A percentile compares a stretch with the other conserved stretches of the same genome.
Evolutionary conservation across 2,329 filamentous ascomycete species (phyloP).

Genomic region (Beauveria varroae): DNA sequence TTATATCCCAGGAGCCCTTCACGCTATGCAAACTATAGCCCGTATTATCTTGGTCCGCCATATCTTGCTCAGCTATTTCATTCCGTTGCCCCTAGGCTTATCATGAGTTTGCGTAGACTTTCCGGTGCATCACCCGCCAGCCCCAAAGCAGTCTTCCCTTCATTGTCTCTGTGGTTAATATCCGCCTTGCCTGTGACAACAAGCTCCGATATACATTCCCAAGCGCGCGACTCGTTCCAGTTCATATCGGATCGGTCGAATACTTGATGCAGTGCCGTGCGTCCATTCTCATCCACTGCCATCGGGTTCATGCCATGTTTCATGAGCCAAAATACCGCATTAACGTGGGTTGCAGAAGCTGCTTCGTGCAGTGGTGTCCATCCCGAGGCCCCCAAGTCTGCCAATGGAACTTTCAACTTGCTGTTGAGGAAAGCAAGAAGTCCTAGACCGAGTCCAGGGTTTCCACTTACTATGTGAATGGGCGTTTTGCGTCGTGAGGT

Average conservation of each 20-base stretch:
- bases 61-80: neutral
- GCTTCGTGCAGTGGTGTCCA: constrained; percentile 5
- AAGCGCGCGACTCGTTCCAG: neutral
- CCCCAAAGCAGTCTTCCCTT: neutral
- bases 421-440: neutral
- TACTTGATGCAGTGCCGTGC: neutral
- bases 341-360: neutral
- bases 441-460: too few species aligned
- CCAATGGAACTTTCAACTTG: neutral
- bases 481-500: neutral
- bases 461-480: neutral
- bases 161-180: neutral
- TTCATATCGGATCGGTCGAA: neutral
- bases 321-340: neutral
- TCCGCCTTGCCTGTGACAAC: neutral
- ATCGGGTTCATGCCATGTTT: neutral
- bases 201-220: neutral
- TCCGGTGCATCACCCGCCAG: neutral
- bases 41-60: neutral
- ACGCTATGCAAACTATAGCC: too few species aligned
- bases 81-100: neutral
- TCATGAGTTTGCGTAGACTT: neutral
- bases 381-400: neutral
- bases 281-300: neutral
- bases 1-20: neutral